Percentiles rank a stretch among this genome's conserved stretches.
These are phyloP conservation scores for Aschersonia sp. DNA, from an alignment of 2,329 filamentous ascomycete species.

Conservation along the genomic window DNA sequence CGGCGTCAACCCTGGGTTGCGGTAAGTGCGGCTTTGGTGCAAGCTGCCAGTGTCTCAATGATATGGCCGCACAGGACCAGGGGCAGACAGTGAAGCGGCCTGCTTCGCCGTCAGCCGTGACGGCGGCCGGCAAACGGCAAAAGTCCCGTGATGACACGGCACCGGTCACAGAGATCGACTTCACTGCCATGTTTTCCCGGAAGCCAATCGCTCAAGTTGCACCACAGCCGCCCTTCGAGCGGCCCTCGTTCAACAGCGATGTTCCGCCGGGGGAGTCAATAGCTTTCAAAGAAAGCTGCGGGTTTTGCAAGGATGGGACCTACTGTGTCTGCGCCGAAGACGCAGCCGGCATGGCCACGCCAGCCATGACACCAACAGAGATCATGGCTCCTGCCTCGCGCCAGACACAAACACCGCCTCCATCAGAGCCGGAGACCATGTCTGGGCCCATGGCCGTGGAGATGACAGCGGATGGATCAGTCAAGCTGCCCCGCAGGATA, in stretches of 20 bases:
- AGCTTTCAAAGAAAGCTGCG: constrained; percentile 53
- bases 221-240: constrained; percentile 2
- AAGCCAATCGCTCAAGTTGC: constrained; percentile 10
- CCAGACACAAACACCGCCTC: constrained; percentile 42
- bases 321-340: constrained; percentile 68
- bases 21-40: constrained; percentile 48
- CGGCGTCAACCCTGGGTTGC: constrained; percentile 43
- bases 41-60: constrained; percentile 49
- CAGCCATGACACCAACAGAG: constrained; percentile 24
- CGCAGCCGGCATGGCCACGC: constrained; percentile 25
- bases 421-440: constrained; percentile 45
- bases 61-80: constrained; percentile 27
- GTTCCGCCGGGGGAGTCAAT: constrained; percentile 20
- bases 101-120: constrained; percentile 26
- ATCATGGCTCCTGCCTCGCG: constrained; percentile 25
- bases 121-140: constrained; percentile 39
- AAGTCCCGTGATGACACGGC: constrained; percentile 21
- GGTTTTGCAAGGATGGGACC: constrained; percentile 70
- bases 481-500: constrained; percentile 39
- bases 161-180: constrained; percentile 58
- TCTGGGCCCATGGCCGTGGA: constrained; percentile 39
- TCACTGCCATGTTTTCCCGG: constrained; percentile 50
- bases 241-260: constrained; percentile 8
- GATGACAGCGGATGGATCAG: constrained; percentile 42
- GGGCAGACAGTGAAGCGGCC: constrained; percentile 31